Evolutionary conservation across 257 asterid species (phyloP).

Genomic region (Avicennia marina): DNA sequence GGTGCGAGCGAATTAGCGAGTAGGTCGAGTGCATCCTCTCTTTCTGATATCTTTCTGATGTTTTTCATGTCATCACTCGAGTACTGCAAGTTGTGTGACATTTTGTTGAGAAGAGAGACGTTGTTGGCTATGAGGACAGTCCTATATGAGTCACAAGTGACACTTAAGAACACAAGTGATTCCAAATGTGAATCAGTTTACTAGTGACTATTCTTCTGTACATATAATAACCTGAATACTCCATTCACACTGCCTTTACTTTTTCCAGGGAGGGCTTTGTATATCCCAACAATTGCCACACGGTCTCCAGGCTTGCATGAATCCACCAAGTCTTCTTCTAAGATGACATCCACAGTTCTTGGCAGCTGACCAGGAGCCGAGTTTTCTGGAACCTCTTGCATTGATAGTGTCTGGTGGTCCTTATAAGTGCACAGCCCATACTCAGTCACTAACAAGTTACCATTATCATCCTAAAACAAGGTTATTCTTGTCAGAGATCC

Average conservation of each 20-base stretch:
- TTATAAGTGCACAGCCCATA: conserved; percentile 79
- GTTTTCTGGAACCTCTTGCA: conserved; percentile 98
- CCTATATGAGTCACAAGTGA: conserved; percentile 41
- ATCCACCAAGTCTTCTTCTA: conserved; percentile 95
- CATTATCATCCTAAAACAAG: conserved; percentile 69
- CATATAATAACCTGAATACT: conserved; percentile 66
- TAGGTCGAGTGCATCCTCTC: conserved; percentile 71
- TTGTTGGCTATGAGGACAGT: conserved; percentile 90
- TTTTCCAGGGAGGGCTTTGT: conserved; percentile 88
- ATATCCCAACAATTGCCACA: conserved; percentile 87
- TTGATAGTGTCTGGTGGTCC: conserved; percentile 89
- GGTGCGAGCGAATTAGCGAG: conserved; percentile 96
- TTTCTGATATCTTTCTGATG: conserved; percentile 64
- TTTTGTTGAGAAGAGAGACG: conserved; percentile 80
- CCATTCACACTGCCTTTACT: conserved; percentile 95
- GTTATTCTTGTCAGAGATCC: conserved; percentile 6
- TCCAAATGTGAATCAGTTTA: conserved; percentile 9
- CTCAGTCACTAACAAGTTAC: conserved; percentile 89
- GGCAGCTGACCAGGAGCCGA: conserved; percentile 99
- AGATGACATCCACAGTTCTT: conserved; percentile 78
- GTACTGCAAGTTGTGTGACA: conserved; percentile 68
- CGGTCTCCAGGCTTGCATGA: conserved; percentile 98
- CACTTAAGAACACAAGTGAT: background rate
- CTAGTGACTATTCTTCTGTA: conserved; percentile 8
- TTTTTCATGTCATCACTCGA: conserved; percentile 70